phyloP scores from a whole-genome alignment of 140 eudicot species.

The Flaveria floridana region DNA sequence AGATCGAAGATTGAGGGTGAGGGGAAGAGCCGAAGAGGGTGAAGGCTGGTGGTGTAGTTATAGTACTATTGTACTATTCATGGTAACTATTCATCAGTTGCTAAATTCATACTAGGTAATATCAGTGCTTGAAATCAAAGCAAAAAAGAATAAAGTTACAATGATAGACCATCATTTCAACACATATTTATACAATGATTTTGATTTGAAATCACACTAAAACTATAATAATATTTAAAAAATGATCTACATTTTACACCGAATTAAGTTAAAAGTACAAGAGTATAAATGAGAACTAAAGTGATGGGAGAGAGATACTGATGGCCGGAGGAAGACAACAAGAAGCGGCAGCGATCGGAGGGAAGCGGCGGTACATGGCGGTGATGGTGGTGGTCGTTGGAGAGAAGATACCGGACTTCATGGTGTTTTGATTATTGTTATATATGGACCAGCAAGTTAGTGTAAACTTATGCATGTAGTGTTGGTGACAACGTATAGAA shows the following conservation, averaged over 20 bases:
- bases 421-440: not conserved
- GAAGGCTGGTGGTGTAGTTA: too few species aligned
- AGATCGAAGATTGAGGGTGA: too few species aligned
- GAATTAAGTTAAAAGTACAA: too few species aligned
- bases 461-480: too few species aligned
- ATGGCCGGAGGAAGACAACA: conserved; percentile 17
- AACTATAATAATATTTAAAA: too few species aligned
- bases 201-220: not conserved
- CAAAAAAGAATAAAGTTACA: conserved; percentile 18
- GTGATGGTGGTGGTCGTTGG: conserved; percentile 1
- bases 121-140: conserved; percentile 35
- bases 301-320: conserved; percentile 16
- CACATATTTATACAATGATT: conserved; percentile 11
- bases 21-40: too few species aligned
- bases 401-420: conserved; percentile 15
- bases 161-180: conserved; percentile 24
- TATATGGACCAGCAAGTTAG: too few species aligned
- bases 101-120: not conserved
- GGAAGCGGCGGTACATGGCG: conserved; percentile 23
- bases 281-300: too few species aligned
- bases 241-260: too few species aligned
- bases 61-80: too few species aligned
- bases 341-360: not conserved
- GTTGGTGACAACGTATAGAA: too few species aligned
- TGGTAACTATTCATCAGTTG: too few species aligned